Evolutionary conservation across 2,329 filamentous ascomycete genomes (phyloP), one percentile per base, ranked within the genome.

Genomic region (Neocucurbitaria cava): DNA sequence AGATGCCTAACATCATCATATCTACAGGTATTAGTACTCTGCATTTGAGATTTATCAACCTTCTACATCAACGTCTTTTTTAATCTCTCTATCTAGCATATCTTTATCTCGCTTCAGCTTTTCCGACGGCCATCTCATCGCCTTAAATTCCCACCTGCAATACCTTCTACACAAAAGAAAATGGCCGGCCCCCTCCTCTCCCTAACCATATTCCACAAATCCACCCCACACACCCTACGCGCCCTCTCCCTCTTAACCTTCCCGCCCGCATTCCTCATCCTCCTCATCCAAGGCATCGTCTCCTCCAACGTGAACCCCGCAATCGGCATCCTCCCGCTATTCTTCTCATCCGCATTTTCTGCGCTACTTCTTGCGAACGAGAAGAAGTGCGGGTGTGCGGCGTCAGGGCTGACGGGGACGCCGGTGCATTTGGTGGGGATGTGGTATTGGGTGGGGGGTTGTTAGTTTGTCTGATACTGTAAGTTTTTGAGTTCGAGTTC

Each of bases 261-360:
- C 48, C 52, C 59, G 1, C 68, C 67, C 0, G 67, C 56, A 2
- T 72, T 73, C 39, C 8, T 68, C 42, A 40, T 73, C 11, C 60
- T 73, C 1, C 58, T 72, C 20, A 64, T 71, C 36, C 54, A 64
- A 18, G 68, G 68, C 39, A 61, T 72, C 18, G n/a, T 43, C 3
- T 56, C 62, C 2, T 5, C 39, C 1, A 18, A 51, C 10, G 67
- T 69, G 1, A 69, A 71, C 26, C 70, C 70, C 2, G 66, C 69
- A 9, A 69, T 72, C 40, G 63, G 65, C 5, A 58, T 73, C 24
- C 28, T 73, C 0, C 70, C 70, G 0, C 58, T 73, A 4, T 69
- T 69, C 51, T 61, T 67, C 49, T 72, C 68, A 1, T 48, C 69
- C 1, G 52, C 56, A 0, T 71, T 56, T 41, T 61, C 66, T 3